Percentiles rank a stretch among this genome's conserved stretches.
Conservation (phyloP, 176 grass and related monocot genomes). For the Zoysia pacifica region DNA sequence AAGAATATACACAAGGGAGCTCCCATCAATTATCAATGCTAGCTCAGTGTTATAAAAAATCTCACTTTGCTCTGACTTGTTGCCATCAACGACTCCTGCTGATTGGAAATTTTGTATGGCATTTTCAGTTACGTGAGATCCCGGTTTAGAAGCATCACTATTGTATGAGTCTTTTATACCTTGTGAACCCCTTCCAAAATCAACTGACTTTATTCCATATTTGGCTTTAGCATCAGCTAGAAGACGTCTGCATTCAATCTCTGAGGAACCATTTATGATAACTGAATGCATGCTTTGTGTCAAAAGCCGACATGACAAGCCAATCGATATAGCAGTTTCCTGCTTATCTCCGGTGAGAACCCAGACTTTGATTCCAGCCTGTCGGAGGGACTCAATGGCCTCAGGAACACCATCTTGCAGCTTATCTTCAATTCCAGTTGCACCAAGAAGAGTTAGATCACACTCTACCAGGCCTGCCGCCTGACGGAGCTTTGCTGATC, state of each 20-base stretch:
- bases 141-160: slow-evolving; percentile 47
- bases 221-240: slow-evolving; percentile 76
- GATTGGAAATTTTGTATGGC: slow-evolving; percentile 40
- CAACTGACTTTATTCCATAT: slow-evolving; percentile 66
- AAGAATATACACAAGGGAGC: slow-evolving; percentile 95
- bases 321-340: slow-evolving; percentile 99
- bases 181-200: slow-evolving; percentile 38
- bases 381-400: slow-evolving; percentile 86
- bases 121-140: slow-evolving; percentile 48
- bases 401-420: slow-evolving; percentile 99
- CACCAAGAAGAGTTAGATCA: slow-evolving; percentile 86
- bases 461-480: slow-evolving; percentile 82
- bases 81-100: slow-evolving; percentile 46
- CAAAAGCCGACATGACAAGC: slow-evolving; percentile 81
- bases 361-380: slow-evolving; percentile 99
- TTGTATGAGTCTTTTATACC: slow-evolving; percentile 40
- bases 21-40: slow-evolving; percentile 97
- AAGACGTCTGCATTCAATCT: slow-evolving; percentile 80
- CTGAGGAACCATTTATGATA: slow-evolving; percentile 96
- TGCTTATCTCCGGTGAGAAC: slow-evolving; percentile 99
- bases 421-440: slow-evolving; percentile 95
- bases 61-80: slow-evolving; percentile 42
- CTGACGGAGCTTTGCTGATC: slow-evolving; percentile 91
- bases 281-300: slow-evolving; percentile 73
- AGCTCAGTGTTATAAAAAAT: slow-evolving; percentile 51